Base-by-base conservation (phyloP, 371 early-diverging fungal genomes). In the Mucor velutinosus region DNA sequence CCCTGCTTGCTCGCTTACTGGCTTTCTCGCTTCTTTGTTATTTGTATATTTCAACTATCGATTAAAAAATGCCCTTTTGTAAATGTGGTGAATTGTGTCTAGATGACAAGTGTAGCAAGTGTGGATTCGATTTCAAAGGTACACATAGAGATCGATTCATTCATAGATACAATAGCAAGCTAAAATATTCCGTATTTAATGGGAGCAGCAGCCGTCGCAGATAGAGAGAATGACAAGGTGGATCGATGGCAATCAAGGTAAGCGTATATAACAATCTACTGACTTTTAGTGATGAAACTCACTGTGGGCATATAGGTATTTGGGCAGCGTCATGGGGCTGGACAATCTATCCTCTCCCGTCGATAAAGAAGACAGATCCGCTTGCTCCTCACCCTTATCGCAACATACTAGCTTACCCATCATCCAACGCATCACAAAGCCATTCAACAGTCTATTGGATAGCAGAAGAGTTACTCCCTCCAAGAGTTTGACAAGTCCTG, bases 71-170 rank as follows among this genome's bases (percentile, higher is more conserved):
- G 81, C 65, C 75, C 30, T 78, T 68, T 60, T 81, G 81, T 71
- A 66, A 72, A 12, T 81, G 81, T 58, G 81, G 81, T n/a, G 78
- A 81, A 66, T 43, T 78, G 15, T 65, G 69, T 53, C 55, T 65
- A 29, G 58, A 65, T 51, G 68, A 75, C 25, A 72, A 66, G 62
- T 80, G 81, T 43, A 65, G 27, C 6, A 73, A 71, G 60, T 81
- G 81, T 62, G 78, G 78, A 32, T 70, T 47, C 27, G 12, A 62
- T 21, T 53, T 72, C 3, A 37, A 43, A 57, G 30, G 29, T 58
- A 56, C 15, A 47, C n/a, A 41, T 14, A 32, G 21, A 32, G 11
- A 8, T 11, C n/a, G 23, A 27, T 23, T n/a, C n/a, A n/a, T n/a
- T n/a, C n/a, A 14, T 37, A 14, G 35, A 35, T 10, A 30, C 21